Conservation (phyloP, 208 protist species). For the Acanthamoeba divionensis region DNA sequence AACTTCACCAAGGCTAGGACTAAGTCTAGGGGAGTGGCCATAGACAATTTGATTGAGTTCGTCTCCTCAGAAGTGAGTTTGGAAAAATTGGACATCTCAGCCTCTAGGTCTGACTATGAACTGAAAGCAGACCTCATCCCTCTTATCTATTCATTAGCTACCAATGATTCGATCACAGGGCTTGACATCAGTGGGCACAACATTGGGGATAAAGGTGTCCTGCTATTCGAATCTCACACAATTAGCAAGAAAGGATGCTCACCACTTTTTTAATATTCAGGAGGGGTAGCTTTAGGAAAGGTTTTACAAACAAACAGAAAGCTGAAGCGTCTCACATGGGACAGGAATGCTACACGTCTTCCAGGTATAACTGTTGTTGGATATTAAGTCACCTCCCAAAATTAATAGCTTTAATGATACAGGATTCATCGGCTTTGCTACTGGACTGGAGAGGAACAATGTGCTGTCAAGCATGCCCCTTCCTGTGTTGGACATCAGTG, state of each 20-base stretch:
- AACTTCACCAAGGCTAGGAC: constrained; percentile 48
- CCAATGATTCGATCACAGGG: constrained; percentile 60
- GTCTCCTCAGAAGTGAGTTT: neutral
- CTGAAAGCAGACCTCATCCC: constrained; percentile 61
- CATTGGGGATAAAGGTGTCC: constrained; percentile 54
- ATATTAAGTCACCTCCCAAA: neutral
- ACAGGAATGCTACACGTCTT: constrained; percentile 49
- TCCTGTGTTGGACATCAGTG: constrained; percentile 62
- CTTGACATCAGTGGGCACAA: constrained; percentile 66
- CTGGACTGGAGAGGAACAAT: constrained; percentile 65
- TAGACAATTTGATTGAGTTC: constrained; percentile 34
- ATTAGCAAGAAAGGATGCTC: neutral
- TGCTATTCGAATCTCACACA: neutral
- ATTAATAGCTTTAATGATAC: neutral
- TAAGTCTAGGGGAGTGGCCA: neutral
- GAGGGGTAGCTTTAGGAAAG: constrained; percentile 66
- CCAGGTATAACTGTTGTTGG: neutral
- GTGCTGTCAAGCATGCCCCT: constrained; percentile 63
- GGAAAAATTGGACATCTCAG: neutral
- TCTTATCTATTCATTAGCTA: constrained; percentile 66
- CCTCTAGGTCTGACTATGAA: neutral
- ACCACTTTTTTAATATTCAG: neutral
- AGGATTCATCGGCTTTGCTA: constrained; percentile 60
- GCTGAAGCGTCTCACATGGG: constrained; percentile 63
- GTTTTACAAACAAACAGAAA: constrained; percentile 70